A percentile compares a stretch with the other conserved stretches of the same genome.
Conservation (phyloP, 1,139 yeast genomes). For the Oligophagozyma castellii region DNA sequence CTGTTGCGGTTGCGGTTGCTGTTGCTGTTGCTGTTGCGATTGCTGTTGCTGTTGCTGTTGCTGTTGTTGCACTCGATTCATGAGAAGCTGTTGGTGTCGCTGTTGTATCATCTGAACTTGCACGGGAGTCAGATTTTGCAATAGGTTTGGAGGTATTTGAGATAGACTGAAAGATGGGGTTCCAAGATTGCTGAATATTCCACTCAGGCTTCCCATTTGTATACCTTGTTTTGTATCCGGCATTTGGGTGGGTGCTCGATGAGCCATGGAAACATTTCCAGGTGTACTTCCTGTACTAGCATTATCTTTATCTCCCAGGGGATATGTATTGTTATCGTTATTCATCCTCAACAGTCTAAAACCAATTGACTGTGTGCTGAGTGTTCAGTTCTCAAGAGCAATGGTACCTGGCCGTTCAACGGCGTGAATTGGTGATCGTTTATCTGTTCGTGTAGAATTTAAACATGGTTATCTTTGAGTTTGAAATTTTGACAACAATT, state of each 20-base stretch:
- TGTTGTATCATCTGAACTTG: conserved; percentile 27
- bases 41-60: conserved; percentile 13
- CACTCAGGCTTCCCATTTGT: background rate
- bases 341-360: no score
- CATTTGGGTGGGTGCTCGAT: conserved; percentile 5
- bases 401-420: no score
- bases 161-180: conserved; percentile 24
- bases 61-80: conserved; percentile 18
- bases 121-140: conserved; percentile 21
- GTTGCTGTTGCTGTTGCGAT: conserved; percentile 6
- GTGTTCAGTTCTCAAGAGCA: no score
- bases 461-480: no score
- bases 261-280: conserved; percentile 3
- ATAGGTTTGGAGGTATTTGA: conserved; percentile 22
- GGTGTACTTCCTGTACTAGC: no score
- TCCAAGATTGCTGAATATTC: conserved; percentile 21
- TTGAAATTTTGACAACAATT: no score
- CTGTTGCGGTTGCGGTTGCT: conserved; percentile 12
- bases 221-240: conserved; percentile 12
- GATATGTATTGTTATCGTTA: no score
- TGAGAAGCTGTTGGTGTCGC: conserved; percentile 21
- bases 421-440: no score
- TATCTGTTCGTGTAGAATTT: no score
- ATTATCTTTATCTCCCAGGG: no score
- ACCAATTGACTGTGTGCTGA: no score